Conservation (phyloP, 352 stramenopile species). For the Pythium utonaiense region DNA sequence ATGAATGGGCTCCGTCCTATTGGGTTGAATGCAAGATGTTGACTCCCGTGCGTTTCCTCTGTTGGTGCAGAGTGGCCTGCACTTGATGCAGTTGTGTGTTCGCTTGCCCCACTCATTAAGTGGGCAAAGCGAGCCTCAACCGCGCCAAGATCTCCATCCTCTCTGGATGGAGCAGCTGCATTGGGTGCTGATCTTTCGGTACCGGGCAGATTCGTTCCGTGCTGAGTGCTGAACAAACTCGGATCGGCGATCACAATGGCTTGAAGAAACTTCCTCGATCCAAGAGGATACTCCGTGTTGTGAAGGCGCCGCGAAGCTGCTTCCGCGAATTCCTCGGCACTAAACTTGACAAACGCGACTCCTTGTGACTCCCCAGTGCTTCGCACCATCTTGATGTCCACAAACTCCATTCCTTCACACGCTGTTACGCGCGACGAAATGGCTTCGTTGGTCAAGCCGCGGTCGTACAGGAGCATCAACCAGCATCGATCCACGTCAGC, state of each 20-base stretch:
- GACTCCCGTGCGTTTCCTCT: too few relatives aligned
- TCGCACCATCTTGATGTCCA: constrained; percentile 76
- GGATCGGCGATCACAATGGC: constrained; percentile 68
- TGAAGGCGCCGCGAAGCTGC: constrained; percentile 54
- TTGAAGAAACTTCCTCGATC: constrained; percentile 51
- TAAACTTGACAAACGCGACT: constrained; percentile 76
- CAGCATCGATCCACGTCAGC: constrained; percentile 28
- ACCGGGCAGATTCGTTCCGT: constrained; percentile 23
- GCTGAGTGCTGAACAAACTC: constrained; percentile 56
- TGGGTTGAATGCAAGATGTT: too few relatives aligned
- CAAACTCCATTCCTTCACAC: constrained; percentile 70
- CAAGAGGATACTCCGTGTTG: constrained; percentile 49
- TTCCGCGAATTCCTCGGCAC: constrained; percentile 38
- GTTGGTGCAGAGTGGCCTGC: too few relatives aligned
- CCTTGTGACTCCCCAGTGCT: constrained; percentile 61
- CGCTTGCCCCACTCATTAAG: constrained; percentile 53
- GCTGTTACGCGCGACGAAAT: constrained; percentile 59
- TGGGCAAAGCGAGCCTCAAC: constrained; percentile 81
- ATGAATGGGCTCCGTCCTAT: too few relatives aligned
- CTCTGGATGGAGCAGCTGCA: background rate
- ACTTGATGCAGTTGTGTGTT: too few relatives aligned
- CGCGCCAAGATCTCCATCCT: constrained; percentile 66
- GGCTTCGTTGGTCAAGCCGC: constrained; percentile 49
- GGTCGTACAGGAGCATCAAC: constrained; percentile 72
- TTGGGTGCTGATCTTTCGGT: background rate